Base-by-base conservation (phyloP, 192 early-diverging fungal genomes). In the Backusella australiensis region DNA sequence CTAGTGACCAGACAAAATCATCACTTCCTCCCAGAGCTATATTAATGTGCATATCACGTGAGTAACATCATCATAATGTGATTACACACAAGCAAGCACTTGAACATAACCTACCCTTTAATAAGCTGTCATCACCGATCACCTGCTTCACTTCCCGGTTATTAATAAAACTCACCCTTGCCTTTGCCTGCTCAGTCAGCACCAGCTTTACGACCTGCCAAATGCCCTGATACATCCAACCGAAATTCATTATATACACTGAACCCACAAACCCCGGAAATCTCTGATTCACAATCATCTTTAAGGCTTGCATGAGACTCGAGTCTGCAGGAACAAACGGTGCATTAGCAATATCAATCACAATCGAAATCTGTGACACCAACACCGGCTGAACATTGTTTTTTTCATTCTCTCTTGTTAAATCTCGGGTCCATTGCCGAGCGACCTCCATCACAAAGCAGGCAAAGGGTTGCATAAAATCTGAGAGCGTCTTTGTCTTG, bases 181-280 rank as follows among this genome's bases (percentile, higher is more conserved):
- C 73, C 36, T 79, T 77, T 35, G 85, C 81, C 26, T 86, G 75
- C 26, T 81, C 74, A 3, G 71, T 74, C 29, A 86, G 56, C 4
- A 86, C 63, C 42, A 79, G 34, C 59, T 86, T 86, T 9, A 76
- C 46, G 71, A 86, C 75, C 69, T 82, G 83, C 85, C 85, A 86
- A 21, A 86, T 67, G 2, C 83, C 80, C 44, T 82, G 81, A 35
- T 84, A 86, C 82, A 84, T 86, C 83, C 83, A 84, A 1, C 85
- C 85, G 68, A 84, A 86, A 35, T 86, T 86, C 19, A 86, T 52
- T 19, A 86, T 53, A 63, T 69, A 75, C 26, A 84, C 80, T 70
- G 72, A 42, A 12, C 74, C 77, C 23, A 71, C 59, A 17, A 72
- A 69, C 4, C 74, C 74, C n/a, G 82, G 82, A 36, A 77, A 83